phyloP scores from a whole-genome alignment of 2,329 filamentous ascomycete species.

The Nannizziopsis arthrosporioides region DNA sequence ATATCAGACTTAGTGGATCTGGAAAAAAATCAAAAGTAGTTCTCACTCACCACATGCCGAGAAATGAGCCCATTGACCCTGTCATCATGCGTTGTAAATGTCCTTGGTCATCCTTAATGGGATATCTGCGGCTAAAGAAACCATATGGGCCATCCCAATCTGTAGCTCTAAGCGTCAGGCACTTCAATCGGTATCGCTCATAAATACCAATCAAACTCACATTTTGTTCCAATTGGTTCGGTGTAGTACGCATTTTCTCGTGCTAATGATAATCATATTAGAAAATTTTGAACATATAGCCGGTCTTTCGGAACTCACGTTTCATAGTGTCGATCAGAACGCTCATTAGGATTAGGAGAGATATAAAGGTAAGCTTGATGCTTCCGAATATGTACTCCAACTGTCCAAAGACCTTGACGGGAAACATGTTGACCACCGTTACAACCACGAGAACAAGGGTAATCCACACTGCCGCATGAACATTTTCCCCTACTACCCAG shows the following conservation, averaged over 20 bases:
- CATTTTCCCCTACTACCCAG: conserved; percentile 20
- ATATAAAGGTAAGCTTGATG: conserved; percentile 31
- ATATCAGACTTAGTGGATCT: conserved; percentile 12
- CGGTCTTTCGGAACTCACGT: conserved; percentile 16
- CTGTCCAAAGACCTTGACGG: conserved; percentile 29
- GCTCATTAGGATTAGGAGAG: conserved; percentile 34
- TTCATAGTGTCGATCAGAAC: conserved; percentile 30
- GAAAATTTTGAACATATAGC: not conserved
- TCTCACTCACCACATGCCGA: conserved; percentile 30
- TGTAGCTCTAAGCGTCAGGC: conserved; percentile 10
- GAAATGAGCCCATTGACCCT: conserved; percentile 28
- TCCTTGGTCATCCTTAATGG: conserved; percentile 24
- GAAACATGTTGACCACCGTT: conserved; percentile 28
- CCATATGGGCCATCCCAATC: conserved; percentile 29
- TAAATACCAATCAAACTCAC: conserved; percentile 18
- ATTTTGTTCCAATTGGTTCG: conserved; percentile 26
- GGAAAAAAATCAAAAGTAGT: not conserved
- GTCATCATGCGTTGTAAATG: conserved; percentile 22
- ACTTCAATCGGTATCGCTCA: not conserved
- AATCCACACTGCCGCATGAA: conserved; percentile 32
- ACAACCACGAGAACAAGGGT: conserved; percentile 25
- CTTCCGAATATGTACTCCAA: conserved; percentile 29
- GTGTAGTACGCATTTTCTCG: conserved; percentile 28
- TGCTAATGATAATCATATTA: conserved; percentile 20
- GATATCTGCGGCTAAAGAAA: conserved; percentile 29